Conservation (phyloP, 441 rosid species). For the Pelargonium myrrhifolium region DNA sequence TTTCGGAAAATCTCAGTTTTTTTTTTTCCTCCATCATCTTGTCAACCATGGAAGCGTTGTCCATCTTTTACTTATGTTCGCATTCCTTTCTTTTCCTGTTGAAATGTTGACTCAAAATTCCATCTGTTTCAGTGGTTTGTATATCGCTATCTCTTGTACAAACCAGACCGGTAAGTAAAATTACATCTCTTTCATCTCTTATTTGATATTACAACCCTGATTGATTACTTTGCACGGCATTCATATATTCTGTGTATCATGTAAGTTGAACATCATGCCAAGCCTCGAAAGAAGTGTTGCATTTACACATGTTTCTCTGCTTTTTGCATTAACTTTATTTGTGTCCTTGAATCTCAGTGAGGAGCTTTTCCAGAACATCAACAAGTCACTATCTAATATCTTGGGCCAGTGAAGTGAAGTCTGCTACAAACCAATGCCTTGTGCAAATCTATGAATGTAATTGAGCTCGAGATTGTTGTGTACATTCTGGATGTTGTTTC, state of each 20-base stretch:
- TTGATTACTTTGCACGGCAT: background rate
- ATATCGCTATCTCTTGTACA: slow-evolving; percentile 82
- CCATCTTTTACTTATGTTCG: background rate
- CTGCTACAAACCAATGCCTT: background rate
- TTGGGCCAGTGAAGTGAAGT: slow-evolving; percentile 41
- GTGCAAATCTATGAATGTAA: background rate
- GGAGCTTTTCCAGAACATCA: slow-evolving; percentile 54
- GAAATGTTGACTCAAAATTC: slow-evolving; percentile 18
- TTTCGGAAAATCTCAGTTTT: background rate
- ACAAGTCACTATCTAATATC: slow-evolving; percentile 46
- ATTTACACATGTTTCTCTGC: background rate
- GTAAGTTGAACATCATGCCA: background rate
- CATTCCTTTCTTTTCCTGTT: background rate
- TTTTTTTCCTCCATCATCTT: background rate
- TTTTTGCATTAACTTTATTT: slow-evolving; percentile 5
- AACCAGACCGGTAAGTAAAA: slow-evolving; percentile 66
- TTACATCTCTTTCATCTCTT: slow-evolving; percentile 7
- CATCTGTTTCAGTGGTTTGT: slow-evolving; percentile 61
- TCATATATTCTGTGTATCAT: background rate
- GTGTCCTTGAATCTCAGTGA: slow-evolving; percentile 34
- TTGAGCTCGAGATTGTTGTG: background rate
- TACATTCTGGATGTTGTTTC: background rate
- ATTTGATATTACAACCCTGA: slow-evolving; percentile 5
- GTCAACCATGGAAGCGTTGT: background rate
- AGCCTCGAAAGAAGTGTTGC: background rate